Percentiles rank a stretch among this genome's conserved stretches.
These are phyloP conservation scores for Microthyrium microscopicum DNA, from an alignment of 2,329 filamentous ascomycete genomes.

Conservation along the genomic window DNA sequence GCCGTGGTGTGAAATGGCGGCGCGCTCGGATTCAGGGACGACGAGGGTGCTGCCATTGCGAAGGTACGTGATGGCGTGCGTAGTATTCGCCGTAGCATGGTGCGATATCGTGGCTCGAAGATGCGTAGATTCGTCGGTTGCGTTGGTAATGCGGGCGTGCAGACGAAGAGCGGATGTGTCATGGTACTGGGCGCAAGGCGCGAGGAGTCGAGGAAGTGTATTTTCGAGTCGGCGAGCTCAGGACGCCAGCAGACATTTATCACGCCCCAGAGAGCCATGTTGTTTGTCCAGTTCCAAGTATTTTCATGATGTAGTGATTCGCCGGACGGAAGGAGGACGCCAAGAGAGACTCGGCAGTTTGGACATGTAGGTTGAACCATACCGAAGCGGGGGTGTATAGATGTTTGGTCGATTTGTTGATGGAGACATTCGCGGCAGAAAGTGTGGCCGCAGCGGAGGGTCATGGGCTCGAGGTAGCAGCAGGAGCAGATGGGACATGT, in stretches of 20 bases:
- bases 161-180: slow-evolving; percentile 61
- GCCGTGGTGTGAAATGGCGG: too few relatives aligned
- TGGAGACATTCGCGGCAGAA: slow-evolving; percentile 70
- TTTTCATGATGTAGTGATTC: slow-evolving; percentile 49
- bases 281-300: background rate
- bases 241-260: too few relatives aligned
- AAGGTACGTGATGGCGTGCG: too few relatives aligned
- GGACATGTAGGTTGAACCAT: slow-evolving; percentile 60
- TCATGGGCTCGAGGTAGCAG: slow-evolving; percentile 70
- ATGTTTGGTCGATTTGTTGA: slow-evolving; percentile 59
- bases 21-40: too few relatives aligned
- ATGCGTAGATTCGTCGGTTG: slow-evolving; percentile 77
- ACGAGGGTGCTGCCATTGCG: too few relatives aligned
- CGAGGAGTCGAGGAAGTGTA: slow-evolving; percentile 40
- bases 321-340: too few relatives aligned
- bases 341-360: slow-evolving; percentile 53
- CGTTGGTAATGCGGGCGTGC: slow-evolving; percentile 62
- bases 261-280: background rate
- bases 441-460: slow-evolving; percentile 75
- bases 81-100: slow-evolving; percentile 80
- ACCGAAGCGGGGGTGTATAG: too few relatives aligned
- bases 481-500: too few relatives aligned
- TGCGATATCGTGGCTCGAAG: slow-evolving; percentile 80
- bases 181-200: slow-evolving; percentile 42
- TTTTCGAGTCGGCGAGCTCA: slow-evolving; percentile 12